Evolutionary conservation across 495 filamentous ascomycete species (phyloP).

Genomic region (Amphirosellinia nigrospora): DNA sequence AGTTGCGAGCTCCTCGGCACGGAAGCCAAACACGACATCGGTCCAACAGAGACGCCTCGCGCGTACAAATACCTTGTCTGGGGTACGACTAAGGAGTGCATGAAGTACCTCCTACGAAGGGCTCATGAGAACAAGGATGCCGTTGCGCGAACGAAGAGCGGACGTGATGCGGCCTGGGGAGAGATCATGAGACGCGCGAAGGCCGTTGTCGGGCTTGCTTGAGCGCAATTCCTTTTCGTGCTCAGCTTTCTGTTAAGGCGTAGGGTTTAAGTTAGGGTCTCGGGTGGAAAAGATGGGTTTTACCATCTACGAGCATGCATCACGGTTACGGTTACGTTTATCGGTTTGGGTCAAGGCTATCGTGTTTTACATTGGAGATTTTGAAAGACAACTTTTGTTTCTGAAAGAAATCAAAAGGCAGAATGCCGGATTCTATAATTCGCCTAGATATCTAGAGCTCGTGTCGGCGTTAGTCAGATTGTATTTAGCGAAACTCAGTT

Average conservation of each 20-base stretch:
- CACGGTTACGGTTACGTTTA: neutral
- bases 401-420: neutral
- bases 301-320: conserved; percentile 12
- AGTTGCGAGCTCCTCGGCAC: conserved; percentile 77
- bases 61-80: conserved; percentile 92
- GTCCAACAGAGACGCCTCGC: conserved; percentile 45
- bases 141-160: conserved; percentile 75
- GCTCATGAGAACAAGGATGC: conserved; percentile 94
- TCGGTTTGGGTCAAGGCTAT: neutral
- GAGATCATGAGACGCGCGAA: conserved; percentile 72
- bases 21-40: conserved; percentile 33
- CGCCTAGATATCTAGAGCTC: neutral
- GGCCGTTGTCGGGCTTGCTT: conserved; percentile 47
- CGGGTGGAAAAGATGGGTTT: neutral
- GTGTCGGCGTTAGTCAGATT: neutral
- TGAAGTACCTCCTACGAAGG: conserved; percentile 86
- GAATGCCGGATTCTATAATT: neutral
- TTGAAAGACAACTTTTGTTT: neutral
- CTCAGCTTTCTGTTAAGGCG: neutral
- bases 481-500: neutral
- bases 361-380: neutral
- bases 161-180: conserved; percentile 71
- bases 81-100: conserved; percentile 90
- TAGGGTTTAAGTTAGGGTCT: neutral
- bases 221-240: conserved; percentile 15